Evolutionary conservation across 306 rosid species (phyloP).

Genomic region (Glycine latifolia): DNA sequence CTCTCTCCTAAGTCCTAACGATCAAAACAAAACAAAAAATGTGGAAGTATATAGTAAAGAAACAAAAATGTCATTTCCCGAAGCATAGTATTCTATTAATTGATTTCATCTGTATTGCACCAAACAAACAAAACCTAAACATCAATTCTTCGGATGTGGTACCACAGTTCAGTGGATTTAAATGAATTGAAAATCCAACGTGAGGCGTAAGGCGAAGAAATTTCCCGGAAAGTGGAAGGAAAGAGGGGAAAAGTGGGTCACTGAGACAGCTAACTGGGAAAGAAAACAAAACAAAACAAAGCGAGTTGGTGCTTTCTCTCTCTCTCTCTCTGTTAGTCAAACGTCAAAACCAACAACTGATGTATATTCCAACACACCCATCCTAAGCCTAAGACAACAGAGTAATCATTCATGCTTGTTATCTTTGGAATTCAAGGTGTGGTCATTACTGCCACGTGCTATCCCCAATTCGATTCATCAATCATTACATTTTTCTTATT

Average conservation of each 20-base stretch:
- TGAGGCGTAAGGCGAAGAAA: conserved; percentile 8
- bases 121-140: neutral
- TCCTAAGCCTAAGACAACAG: neutral
- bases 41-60: neutral
- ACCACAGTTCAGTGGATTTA: neutral
- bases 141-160: neutral
- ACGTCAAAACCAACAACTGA: neutral
- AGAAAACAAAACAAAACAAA: neutral
- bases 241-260: conserved; percentile 1
- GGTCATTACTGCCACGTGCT: too few species aligned
- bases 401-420: neutral
- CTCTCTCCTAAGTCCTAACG: too few species aligned
- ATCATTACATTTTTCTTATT: too few species aligned
- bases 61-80: neutral
- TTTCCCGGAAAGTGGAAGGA: conserved; percentile 19
- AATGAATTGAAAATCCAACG: neutral
- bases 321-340: neutral
- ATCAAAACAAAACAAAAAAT: too few species aligned
- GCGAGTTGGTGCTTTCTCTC: neutral
- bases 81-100: neutral
- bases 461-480: too few species aligned
- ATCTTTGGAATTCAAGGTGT: neutral
- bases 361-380: neutral
- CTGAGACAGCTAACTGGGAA: neutral
- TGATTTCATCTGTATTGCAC: neutral